Conservation (phyloP, 345 rosid species). For the Eucalyptus guilfoylei region DNA sequence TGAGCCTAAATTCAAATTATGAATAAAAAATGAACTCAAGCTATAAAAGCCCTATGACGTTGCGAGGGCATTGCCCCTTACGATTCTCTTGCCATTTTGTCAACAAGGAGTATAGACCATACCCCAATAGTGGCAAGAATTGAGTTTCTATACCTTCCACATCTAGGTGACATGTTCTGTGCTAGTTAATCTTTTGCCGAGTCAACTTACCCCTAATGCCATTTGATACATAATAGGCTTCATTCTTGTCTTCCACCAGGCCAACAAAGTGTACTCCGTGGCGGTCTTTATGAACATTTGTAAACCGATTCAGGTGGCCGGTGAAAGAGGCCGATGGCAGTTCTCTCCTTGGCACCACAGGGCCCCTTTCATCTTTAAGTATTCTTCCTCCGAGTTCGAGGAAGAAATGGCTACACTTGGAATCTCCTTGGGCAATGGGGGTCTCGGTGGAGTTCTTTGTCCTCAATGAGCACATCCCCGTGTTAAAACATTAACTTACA, state of each 20-base stretch:
- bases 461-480: background rate
- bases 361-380: background rate
- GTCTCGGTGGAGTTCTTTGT: background rate
- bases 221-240: background rate
- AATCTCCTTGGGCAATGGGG: background rate
- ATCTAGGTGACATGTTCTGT: background rate
- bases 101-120: background rate
- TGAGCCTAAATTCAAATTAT: background rate
- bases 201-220: background rate
- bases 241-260: background rate
- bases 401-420: background rate
- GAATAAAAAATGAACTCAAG: background rate
- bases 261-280: background rate
- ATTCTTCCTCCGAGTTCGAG: background rate
- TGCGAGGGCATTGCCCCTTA: rapidly evolving
- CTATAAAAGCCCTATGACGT: rapidly evolving
- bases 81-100: too few species aligned
- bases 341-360: background rate
- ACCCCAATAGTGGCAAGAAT: background rate
- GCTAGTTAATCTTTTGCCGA: background rate
- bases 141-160: background rate
- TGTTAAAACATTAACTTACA: background rate
- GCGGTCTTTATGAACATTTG: background rate
- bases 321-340: background rate
- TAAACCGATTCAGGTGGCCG: background rate